These are phyloP conservation scores for Aureobasidium sp. DNA, from an alignment of 2,329 filamentous ascomycete genomes.

Conservation along the genomic window DNA sequence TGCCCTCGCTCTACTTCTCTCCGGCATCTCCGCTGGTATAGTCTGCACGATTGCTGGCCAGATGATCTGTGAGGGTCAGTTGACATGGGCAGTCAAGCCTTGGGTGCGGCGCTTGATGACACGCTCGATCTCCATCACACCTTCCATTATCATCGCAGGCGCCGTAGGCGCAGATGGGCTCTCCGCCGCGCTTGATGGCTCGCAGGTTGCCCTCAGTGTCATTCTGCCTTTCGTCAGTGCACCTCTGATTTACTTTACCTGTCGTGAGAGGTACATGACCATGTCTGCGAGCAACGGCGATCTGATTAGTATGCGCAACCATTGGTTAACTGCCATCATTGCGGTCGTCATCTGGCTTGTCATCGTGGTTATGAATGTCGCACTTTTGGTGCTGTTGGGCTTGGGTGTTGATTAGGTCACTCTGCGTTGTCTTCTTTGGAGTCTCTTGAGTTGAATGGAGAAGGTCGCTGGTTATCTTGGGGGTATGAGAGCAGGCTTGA, in stretches of 20 bases:
- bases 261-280: conserved; percentile 71
- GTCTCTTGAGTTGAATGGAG: not conserved
- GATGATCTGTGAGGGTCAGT: conserved; percentile 78
- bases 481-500: not conserved
- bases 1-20: conserved; percentile 71
- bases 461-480: not conserved
- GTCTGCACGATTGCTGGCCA: conserved; percentile 86
- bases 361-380: conserved; percentile 73
- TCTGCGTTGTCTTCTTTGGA: not conserved
- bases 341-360: conserved; percentile 62
- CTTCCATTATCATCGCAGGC: conserved; percentile 75
- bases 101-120: conserved; percentile 76
- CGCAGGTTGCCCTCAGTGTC: conserved; percentile 70
- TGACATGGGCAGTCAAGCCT: conserved; percentile 66
- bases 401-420: conserved; percentile 38
- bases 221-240: conserved; percentile 77
- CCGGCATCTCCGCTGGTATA: conserved; percentile 73
- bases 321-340: conserved; percentile 55
- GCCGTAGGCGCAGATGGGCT: conserved; percentile 67
- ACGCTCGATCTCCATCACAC: conserved; percentile 71
- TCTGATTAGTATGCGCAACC: conserved; percentile 59
- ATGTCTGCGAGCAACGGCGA: conserved; percentile 26
- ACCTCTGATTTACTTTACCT: conserved; percentile 80
- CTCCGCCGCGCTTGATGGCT: conserved; percentile 63
- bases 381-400: conserved; percentile 59